phyloP scores from a whole-genome alignment of 2,329 filamentous ascomycete genomes.

The Colletotrichum endophyticum region DNA sequence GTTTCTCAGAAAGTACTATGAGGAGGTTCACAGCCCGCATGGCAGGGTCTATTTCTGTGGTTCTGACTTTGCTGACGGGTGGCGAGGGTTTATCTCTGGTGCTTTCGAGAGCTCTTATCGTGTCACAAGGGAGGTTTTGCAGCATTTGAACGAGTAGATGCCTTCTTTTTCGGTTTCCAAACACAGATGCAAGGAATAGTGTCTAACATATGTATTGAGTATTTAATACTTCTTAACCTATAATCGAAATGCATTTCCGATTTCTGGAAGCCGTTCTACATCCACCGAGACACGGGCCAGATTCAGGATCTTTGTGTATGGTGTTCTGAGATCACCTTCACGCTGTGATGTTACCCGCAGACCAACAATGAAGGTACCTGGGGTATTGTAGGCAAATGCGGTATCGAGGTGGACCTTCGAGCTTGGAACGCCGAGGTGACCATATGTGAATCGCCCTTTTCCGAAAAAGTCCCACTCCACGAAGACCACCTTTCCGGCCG shows the following conservation, averaged over 20 bases:
- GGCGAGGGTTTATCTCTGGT: not conserved
- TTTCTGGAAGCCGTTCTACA: not conserved
- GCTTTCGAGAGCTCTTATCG: not conserved
- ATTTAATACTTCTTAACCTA: not conserved
- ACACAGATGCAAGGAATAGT: not conserved
- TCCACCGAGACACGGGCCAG: not conserved
- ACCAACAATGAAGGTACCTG: not conserved
- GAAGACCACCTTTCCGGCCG: slow-evolving; percentile 16
- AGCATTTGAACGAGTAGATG: not conserved
- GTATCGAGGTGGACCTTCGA: not conserved
- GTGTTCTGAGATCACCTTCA: not conserved
- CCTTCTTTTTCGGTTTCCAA: not conserved
- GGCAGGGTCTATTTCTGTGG: not conserved
- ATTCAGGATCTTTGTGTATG: not conserved
- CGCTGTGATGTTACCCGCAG: not conserved
- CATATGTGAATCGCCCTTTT: not conserved
- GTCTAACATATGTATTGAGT: too few species aligned
- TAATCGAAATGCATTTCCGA: not conserved
- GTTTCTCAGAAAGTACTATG: not conserved
- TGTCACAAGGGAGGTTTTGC: not conserved
- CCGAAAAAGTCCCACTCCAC: slow-evolving; percentile 23
- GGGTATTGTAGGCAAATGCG: not conserved
- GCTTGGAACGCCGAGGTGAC: not conserved
- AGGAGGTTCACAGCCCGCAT: not conserved
- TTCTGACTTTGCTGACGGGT: not conserved